phyloP scores from a whole-genome alignment of 2,329 filamentous ascomycete genomes.

The Phaeosphaeria sp. region DNA sequence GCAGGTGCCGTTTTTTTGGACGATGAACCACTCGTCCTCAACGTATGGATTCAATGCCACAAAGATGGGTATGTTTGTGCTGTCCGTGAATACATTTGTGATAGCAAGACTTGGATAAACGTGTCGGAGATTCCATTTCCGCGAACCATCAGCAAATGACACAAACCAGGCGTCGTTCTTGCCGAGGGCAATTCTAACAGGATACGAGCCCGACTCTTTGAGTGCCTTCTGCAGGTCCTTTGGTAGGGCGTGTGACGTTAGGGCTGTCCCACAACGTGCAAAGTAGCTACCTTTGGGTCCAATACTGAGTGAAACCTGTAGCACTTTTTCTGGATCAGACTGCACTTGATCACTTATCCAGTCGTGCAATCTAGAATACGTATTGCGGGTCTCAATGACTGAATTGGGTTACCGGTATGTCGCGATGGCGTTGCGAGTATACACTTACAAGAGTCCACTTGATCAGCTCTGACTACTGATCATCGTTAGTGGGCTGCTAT shows the following conservation, averaged over 20 bases:
- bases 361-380: too few relatives aligned
- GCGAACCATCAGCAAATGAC: conserved; percentile 7
- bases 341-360: too few relatives aligned
- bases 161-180: conserved; percentile 10
- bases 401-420: too few relatives aligned
- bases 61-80: too few relatives aligned
- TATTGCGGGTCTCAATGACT: too few relatives aligned
- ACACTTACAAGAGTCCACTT: conserved; percentile 9
- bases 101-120: neutral
- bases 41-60: too few relatives aligned
- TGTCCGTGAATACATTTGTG: too few relatives aligned
- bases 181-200: too few relatives aligned
- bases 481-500: neutral
- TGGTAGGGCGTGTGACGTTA: conserved; percentile 9
- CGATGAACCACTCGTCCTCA: too few relatives aligned
- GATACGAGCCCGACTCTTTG: neutral
- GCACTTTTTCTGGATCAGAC: neutral
- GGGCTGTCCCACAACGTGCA: conserved; percentile 7
- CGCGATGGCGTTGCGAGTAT: neutral
- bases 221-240: conserved; percentile 5
- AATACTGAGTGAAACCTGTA: conserved; percentile 10
- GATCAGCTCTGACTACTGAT: conserved; percentile 2
- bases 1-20: too few relatives aligned
- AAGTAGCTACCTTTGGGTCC: conserved; percentile 18
- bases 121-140: conserved; percentile 8